Percentiles rank a stretch among this genome's conserved stretches.
phyloP scores from a whole-genome alignment of 257 asterid genomes.

The Nicotiana knightiana region DNA sequence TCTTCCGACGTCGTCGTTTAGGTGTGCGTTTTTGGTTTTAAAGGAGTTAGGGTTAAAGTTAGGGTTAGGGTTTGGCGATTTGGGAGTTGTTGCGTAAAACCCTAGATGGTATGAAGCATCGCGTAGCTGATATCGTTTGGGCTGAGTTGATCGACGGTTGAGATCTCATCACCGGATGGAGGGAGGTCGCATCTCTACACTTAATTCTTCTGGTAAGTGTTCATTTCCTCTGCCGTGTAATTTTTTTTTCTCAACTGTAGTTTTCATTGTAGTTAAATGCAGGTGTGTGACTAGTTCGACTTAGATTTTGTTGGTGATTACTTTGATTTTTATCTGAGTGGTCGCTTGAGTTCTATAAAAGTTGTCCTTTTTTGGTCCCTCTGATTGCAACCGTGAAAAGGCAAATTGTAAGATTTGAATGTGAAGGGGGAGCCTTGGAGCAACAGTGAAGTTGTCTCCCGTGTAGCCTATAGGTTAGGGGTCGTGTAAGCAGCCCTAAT shows the following conservation, averaged over 20 bases:
- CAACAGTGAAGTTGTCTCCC: too few relatives aligned
- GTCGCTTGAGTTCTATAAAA: neutral
- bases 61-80: conserved; percentile 23
- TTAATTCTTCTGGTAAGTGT: conserved; percentile 83
- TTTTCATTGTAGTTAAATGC: neutral
- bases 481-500: too few relatives aligned
- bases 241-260: neutral
- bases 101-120: conserved; percentile 45
- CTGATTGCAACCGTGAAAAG: neutral
- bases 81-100: neutral
- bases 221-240: conserved; percentile 44
- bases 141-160: conserved; percentile 61
- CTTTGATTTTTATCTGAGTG: neutral
- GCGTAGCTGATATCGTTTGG: conserved; percentile 36
- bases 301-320: neutral
- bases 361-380: neutral
- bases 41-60: neutral
- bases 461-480: too few relatives aligned
- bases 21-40: neutral
- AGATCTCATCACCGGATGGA: conserved; percentile 95
- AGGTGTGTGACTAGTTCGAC: neutral
- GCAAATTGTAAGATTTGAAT: too few relatives aligned
- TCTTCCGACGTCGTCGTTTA: neutral
- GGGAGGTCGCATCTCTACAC: conserved; percentile 97
- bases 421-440: too few relatives aligned